phyloP scores from a whole-genome alignment of 306 rosid genomes.

The Ceratonia siliqua region DNA sequence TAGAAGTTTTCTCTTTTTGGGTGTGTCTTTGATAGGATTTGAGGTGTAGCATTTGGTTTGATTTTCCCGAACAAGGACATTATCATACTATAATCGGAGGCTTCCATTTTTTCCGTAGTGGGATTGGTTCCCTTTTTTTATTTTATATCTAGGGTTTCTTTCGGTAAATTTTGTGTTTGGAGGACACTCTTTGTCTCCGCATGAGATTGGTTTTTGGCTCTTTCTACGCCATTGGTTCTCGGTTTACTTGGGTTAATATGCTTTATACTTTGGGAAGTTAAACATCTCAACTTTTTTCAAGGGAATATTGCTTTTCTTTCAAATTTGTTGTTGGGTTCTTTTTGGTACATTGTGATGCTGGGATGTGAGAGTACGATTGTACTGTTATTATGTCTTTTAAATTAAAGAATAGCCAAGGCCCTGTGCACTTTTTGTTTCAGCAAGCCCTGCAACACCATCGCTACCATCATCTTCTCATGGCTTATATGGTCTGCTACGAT shows the following conservation, averaged over 20 bases:
- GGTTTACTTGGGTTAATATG: background rate
- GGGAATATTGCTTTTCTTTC: conserved; percentile 26
- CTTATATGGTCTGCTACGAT: conserved; percentile 39
- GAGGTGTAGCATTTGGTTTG: background rate
- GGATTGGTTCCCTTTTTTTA: background rate
- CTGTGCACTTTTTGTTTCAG: conserved; percentile 36
- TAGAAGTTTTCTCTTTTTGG: conserved; percentile 11
- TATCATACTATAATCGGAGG: background rate
- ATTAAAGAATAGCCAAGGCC: conserved; percentile 34
- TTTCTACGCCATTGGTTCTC: conserved; percentile 9
- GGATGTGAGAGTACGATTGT: conserved; percentile 33
- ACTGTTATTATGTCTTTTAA: conserved; percentile 46
- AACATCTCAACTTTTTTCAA: background rate
- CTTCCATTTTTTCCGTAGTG: background rate
- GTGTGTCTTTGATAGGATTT: conserved; percentile 19
- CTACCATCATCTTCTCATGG: conserved; percentile 32
- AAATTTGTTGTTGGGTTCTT: conserved; percentile 4
- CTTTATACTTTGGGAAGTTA: background rate
- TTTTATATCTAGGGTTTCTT: conserved; percentile 37
- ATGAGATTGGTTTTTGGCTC: conserved; percentile 19
- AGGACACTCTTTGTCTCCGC: conserved; percentile 22
- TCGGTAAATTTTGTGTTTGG: conserved; percentile 9
- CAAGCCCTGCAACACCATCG: conserved; percentile 20
- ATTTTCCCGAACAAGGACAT: background rate
- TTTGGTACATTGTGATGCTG: conserved; percentile 31